Base-by-base conservation (phyloP, 1,284 basidiomycete species). In the Agaricales sp. region DNA sequence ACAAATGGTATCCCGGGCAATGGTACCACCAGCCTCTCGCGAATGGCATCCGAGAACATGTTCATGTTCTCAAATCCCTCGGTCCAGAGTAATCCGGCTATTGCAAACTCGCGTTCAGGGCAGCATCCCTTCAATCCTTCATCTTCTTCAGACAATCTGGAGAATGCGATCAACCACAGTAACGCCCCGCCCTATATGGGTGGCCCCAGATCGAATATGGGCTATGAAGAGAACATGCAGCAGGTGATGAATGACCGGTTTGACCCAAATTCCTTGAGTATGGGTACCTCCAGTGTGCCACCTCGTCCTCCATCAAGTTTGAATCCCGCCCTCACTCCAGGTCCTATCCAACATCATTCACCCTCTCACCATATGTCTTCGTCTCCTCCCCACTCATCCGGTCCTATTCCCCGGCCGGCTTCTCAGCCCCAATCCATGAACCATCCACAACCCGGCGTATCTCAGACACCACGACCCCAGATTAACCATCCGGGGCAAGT, bases 151-250 rank as follows among this genome's bases (percentile, higher is more conserved):
- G n/a, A n/a, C n/a, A n/a, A n/a, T n/a, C n/a, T n/a, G n/a, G n/a
- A n/a, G n/a, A n/a, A n/a, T n/a, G n/a, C n/a, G n/a, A n/a, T n/a
- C n/a, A n/a, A n/a, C n/a, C n/a, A n/a, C n/a, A n/a, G n/a, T n/a
- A n/a, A n/a, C n/a, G n/a, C n/a, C n/a, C n/a, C n/a, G n/a, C n/a
- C n/a, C n/a, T n/a, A n/a, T n/a, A n/a, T n/a, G n/a, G n/a, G n/a
- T n/a, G n/a, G n/a, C n/a, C n/a, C n/a, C n/a, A n/a, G n/a, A n/a
- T n/a, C n/a, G n/a, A n/a, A n/a, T n/a, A n/a, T n/a, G n/a, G n/a
- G n/a, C n/a, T 71, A 74, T 46, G 68, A 73, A 51, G 71, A 73
- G 46, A 64, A 70, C 49, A 75, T 79, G 69, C 70, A 69, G 47
- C 63, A 63, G 48, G n/a, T n/a, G n/a, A 59, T 61, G 24, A 63